phyloP scores from a whole-genome alignment of 306 rosid species.

The Sicyos edulis region DNA sequence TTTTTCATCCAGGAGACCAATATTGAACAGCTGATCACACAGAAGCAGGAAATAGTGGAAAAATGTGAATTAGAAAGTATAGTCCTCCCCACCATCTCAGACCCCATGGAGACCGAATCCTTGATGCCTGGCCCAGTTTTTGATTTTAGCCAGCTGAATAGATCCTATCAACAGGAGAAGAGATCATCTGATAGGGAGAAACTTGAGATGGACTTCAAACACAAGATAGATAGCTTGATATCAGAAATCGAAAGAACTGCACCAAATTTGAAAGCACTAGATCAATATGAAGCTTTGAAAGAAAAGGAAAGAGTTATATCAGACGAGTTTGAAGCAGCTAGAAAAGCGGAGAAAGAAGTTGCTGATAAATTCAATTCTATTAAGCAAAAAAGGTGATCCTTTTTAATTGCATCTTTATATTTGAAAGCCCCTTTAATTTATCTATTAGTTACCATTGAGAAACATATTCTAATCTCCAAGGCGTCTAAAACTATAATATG shows the following conservation, averaged over 20 bases:
- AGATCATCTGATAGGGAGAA: constrained; percentile 63
- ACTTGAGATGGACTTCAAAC: constrained; percentile 71
- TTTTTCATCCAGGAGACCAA: constrained; percentile 63
- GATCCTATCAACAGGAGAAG: constrained; percentile 53
- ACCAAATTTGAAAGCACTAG: constrained; percentile 95
- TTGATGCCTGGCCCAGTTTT: constrained; percentile 54
- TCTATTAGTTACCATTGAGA: background rate
- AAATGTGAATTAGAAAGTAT: constrained; percentile 83
- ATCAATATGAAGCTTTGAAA: constrained; percentile 82
- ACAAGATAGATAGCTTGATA: constrained; percentile 57
- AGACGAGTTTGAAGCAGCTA: constrained; percentile 85
- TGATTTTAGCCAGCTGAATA: constrained; percentile 68
- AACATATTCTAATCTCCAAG: background rate
- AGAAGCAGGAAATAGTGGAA: constrained; percentile 80
- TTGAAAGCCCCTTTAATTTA: background rate
- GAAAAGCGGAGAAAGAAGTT: constrained; percentile 78
- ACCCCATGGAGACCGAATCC: constrained; percentile 78
- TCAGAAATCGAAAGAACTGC: constrained; percentile 93
- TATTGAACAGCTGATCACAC: constrained; percentile 57
- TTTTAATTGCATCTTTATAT: background rate
- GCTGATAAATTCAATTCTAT: constrained; percentile 64
- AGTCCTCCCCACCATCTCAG: constrained; percentile 59
- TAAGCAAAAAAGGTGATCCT: constrained; percentile 63
- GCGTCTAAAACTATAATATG: background rate
- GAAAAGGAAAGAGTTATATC: constrained; percentile 74